Percentiles rank a stretch among this genome's conserved stretches.
Conservation (phyloP, 2,329 filamentous ascomycete genomes). For the Ophiostoma pallidulum region DNA sequence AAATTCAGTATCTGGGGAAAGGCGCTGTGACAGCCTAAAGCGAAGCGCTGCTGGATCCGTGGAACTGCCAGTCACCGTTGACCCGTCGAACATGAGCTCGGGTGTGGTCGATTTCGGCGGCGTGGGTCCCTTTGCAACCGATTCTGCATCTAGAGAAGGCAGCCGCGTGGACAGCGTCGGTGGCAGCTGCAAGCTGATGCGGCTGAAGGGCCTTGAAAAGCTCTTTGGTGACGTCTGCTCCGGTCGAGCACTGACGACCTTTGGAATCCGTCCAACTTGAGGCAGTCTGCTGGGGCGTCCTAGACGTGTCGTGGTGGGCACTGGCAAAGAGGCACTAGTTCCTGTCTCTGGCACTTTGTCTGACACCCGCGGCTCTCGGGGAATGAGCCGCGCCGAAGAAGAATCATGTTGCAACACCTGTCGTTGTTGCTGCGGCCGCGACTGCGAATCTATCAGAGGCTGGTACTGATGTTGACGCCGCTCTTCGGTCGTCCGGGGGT, state of each 20-base stretch:
- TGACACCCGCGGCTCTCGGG: background rate
- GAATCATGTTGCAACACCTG: background rate
- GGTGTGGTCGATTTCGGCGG: constrained; percentile 33
- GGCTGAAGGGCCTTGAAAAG: constrained; percentile 75
- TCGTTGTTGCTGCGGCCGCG: background rate
- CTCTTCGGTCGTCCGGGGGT: background rate
- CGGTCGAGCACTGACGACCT: constrained; percentile 61
- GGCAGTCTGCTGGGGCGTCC: constrained; percentile 55
- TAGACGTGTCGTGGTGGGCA: background rate
- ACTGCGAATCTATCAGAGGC: background rate
- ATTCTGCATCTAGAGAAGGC: constrained; percentile 28
- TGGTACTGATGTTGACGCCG: no score
- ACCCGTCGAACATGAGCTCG: constrained; percentile 29
- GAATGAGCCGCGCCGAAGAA: background rate
- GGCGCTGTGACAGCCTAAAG: constrained; percentile 23
- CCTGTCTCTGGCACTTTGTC: background rate
- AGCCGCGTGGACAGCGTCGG: constrained; percentile 17
- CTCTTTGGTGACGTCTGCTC: constrained; percentile 64
- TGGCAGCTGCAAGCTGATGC: constrained; percentile 36
- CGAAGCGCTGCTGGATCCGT: constrained; percentile 21
- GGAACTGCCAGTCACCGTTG: constrained; percentile 25
- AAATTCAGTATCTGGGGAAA: constrained; percentile 25
- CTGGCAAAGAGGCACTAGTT: background rate
- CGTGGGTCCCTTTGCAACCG: constrained; percentile 40
- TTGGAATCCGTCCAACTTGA: constrained; percentile 79